Base-by-base conservation (phyloP, 176 grass and related monocot genomes). In the Chrysopogon serrulatus region DNA sequence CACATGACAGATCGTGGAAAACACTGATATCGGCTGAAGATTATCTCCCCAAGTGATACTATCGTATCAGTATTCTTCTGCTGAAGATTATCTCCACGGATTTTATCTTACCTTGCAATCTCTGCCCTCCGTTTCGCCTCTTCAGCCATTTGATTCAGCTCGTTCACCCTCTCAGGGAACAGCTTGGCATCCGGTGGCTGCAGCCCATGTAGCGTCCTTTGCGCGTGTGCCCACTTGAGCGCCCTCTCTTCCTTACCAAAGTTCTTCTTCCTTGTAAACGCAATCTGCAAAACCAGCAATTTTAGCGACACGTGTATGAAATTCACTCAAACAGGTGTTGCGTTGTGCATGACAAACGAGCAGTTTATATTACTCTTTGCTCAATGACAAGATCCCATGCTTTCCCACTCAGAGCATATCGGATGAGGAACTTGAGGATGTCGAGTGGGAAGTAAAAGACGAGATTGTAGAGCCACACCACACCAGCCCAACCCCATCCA, bases 401-500 rank as follows among this genome's bases (percentile, higher is more conserved):
- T 86, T 65, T 86, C 8, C 77, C 84, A 10, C 84, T 86, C 16
- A 86, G 68, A 80, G 84, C 56, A 3, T 86, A 86, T 42, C 57
- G 56, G 56, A 80, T 80, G 77, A 86, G 68, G 77, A 86, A 86
- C 77, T 85, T 85, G 51, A 85, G 71, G 63, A 80, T 68, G 27
- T 80, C 78, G 2, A 80, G 78, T 11, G 78, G 78, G 43, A 80
- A 80, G 31, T 80, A 80, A 24, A 80, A 80, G 15, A 80, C 27
- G 8, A 80, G 63, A 37, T 80, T 68, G 63, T 80, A 80, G 43
- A 80, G 78, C 78, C 78, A 80, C 43, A 80, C 63, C 2, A 80
- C 45, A 27, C 78, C 84, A 0, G 84, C 84, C 84, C 76, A 86
- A 24, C 84, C 84, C 84, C 84, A 86, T 34, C 84, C 84, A 80